phyloP scores from a whole-genome alignment of 2,329 filamentous ascomycete genomes.

The Talaromyces piceae region DNA sequence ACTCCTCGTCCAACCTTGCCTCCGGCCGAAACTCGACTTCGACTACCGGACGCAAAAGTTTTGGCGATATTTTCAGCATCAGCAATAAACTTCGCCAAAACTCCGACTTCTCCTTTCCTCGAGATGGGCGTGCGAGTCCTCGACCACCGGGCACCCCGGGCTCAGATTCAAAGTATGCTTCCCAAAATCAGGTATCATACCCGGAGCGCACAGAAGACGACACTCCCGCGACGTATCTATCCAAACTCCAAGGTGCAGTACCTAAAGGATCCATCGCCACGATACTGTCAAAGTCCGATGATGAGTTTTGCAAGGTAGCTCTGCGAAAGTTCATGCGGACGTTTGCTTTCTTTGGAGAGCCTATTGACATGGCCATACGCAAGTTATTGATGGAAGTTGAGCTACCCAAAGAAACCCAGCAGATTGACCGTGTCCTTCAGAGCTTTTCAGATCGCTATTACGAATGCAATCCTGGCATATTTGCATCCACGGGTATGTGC shows the following conservation, averaged over 20 bases:
- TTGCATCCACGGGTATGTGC: slow-evolving; percentile 58
- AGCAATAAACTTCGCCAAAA: slow-evolving; percentile 70
- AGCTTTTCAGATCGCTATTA: slow-evolving; percentile 95
- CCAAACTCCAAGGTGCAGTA: slow-evolving; percentile 71
- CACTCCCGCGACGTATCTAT: slow-evolving; percentile 80
- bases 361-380: slow-evolving; percentile 94
- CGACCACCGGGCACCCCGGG: slow-evolving; percentile 61
- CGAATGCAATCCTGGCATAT: slow-evolving; percentile 96
- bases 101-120: slow-evolving; percentile 60
- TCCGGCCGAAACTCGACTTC: slow-evolving; percentile 68
- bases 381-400: slow-evolving; percentile 96
- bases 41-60: slow-evolving; percentile 78
- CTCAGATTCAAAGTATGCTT: slow-evolving; percentile 68
- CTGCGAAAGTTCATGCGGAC: slow-evolving; percentile 91
- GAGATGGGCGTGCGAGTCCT: slow-evolving; percentile 52
- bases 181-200: slow-evolving; percentile 60
- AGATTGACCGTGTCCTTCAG: slow-evolving; percentile 90
- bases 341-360: slow-evolving; percentile 92
- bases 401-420: slow-evolving; percentile 92
- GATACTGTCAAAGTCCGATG: slow-evolving; percentile 75
- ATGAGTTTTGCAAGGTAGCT: slow-evolving; percentile 74
- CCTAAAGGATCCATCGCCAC: slow-evolving; percentile 77
- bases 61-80: slow-evolving; percentile 78
- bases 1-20: slow-evolving; percentile 52
- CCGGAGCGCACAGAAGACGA: slow-evolving; percentile 81